Evolutionary conservation across 1,139 yeast species (phyloP).

Genomic region (Hemisphaericaspora subhashii): DNA sequence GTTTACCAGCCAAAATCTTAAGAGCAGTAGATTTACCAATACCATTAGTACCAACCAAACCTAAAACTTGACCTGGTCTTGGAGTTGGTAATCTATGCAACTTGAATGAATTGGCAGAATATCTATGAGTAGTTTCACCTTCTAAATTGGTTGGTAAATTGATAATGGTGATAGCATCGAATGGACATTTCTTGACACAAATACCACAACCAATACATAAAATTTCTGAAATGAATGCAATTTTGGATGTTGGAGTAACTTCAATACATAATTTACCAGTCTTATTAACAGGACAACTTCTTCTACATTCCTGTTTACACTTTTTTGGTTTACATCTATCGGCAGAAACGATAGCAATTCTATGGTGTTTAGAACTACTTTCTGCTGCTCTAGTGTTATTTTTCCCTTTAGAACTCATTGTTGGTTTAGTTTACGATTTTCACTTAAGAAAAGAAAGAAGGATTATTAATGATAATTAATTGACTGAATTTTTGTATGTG

Average conservation of each 20-base stretch:
- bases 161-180: constrained; percentile 93
- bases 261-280: constrained; percentile 98
- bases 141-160: constrained; percentile 95
- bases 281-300: constrained; percentile 95
- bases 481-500: not conserved
- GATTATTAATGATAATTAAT: not conserved
- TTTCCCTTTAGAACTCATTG: constrained; percentile 15
- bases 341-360: constrained; percentile 91
- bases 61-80: constrained; percentile 97
- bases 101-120: constrained; percentile 96
- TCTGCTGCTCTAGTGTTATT: constrained; percentile 19
- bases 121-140: constrained; percentile 90
- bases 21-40: constrained; percentile 98
- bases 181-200: constrained; percentile 97
- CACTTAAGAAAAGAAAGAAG: not conserved
- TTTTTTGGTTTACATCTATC: constrained; percentile 98
- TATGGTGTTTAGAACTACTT: constrained; percentile 63
- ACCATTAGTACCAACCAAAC: constrained; percentile 98
- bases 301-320: constrained; percentile 97
- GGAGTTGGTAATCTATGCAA: constrained; percentile 97
- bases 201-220: constrained; percentile 99
- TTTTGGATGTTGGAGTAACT: constrained; percentile 85
- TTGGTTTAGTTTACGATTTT: not conserved
- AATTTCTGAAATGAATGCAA: constrained; percentile 93
- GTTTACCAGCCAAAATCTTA: constrained; percentile 96